A percentile compares a stretch with the other conserved stretches of the same genome.
Conservation (phyloP, 352 stramenopile species). For the Blastocystis sp. region DNA sequence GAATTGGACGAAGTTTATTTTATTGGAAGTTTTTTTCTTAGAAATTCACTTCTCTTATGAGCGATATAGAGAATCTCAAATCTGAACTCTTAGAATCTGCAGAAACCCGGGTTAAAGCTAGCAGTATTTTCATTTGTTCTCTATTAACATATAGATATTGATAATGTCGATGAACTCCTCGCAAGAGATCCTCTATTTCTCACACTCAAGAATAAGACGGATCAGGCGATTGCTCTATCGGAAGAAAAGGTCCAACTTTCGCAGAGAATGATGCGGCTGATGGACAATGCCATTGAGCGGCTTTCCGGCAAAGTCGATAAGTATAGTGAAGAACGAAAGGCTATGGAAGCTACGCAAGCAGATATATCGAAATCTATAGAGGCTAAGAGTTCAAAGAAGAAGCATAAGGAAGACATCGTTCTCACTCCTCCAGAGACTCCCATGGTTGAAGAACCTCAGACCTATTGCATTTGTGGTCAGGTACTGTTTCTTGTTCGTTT, state of each 20-base stretch:
- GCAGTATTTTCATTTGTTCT: not conserved
- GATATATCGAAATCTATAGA: constrained; percentile 38
- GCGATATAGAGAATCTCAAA: constrained; percentile 51
- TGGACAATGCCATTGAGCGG: constrained; percentile 37
- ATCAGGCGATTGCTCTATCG: constrained; percentile 41
- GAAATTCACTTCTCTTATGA: constrained; percentile 46
- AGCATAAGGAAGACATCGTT: constrained; percentile 47
- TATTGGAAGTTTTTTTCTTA: not conserved
- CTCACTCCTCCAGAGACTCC: not conserved
- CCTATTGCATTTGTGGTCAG: constrained; percentile 48
- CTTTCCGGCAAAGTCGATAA: constrained; percentile 42
- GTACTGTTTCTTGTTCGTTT: not conserved
- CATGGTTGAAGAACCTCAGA: constrained; percentile 11
- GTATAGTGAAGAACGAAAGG: constrained; percentile 37
- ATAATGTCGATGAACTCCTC: constrained; percentile 55
- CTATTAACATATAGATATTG: constrained; percentile 12
- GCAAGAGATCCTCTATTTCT: constrained; percentile 20
- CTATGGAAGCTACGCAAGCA: constrained; percentile 40
- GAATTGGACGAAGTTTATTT: constrained; percentile 34
- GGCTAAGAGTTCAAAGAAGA: constrained; percentile 33
- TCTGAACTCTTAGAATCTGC: constrained; percentile 39
- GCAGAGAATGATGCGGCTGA: constrained; percentile 42
- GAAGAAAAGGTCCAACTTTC: constrained; percentile 61
- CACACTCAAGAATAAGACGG: constrained; percentile 45
- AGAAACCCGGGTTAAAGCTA: constrained; percentile 18